Evolutionary conservation across 495 filamentous ascomycete species (phyloP).

Genomic region (Penicillium fimorum): DNA sequence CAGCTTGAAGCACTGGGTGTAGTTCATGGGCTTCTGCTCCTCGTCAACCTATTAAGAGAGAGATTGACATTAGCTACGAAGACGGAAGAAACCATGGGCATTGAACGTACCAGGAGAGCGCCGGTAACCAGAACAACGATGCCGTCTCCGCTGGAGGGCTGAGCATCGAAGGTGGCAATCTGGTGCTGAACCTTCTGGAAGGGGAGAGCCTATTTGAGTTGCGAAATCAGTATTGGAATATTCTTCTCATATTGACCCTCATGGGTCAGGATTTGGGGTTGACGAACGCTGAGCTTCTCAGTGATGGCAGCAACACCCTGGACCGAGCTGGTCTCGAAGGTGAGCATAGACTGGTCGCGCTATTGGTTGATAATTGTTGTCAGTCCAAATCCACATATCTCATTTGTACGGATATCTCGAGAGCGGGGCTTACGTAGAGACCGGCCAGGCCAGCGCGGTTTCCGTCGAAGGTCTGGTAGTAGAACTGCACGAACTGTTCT

Average conservation of each 20-base stretch:
- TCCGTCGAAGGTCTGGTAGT: conserved; percentile 82
- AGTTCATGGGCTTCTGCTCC: conserved; percentile 75
- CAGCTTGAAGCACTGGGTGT: conserved; percentile 82
- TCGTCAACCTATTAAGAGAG: conserved; percentile 67
- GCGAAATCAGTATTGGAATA: not conserved
- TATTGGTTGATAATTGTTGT: conserved; percentile 35
- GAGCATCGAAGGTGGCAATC: conserved; percentile 68
- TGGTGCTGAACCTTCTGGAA: conserved; percentile 77
- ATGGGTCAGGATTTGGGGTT: not conserved
- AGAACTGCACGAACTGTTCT: conserved; percentile 85
- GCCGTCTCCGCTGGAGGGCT: conserved; percentile 62
- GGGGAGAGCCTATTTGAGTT: conserved; percentile 58
- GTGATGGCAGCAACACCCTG: conserved; percentile 62
- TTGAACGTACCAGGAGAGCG: conserved; percentile 64
- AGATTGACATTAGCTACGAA: conserved; percentile 1
- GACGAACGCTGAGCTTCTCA: conserved; percentile 72
- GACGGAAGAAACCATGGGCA: not conserved
- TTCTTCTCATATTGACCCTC: not conserved
- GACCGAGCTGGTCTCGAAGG: conserved; percentile 69
- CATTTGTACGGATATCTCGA: too few species aligned
- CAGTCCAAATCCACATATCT: not conserved
- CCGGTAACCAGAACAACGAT: conserved; percentile 87
- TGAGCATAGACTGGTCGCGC: conserved; percentile 88
- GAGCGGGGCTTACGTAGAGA: conserved; percentile 69
- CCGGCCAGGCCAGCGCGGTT: conserved; percentile 57